Evolutionary conservation across 768 basidiomycete species (phyloP).

Genomic region (Tricholomella constricta): DNA sequence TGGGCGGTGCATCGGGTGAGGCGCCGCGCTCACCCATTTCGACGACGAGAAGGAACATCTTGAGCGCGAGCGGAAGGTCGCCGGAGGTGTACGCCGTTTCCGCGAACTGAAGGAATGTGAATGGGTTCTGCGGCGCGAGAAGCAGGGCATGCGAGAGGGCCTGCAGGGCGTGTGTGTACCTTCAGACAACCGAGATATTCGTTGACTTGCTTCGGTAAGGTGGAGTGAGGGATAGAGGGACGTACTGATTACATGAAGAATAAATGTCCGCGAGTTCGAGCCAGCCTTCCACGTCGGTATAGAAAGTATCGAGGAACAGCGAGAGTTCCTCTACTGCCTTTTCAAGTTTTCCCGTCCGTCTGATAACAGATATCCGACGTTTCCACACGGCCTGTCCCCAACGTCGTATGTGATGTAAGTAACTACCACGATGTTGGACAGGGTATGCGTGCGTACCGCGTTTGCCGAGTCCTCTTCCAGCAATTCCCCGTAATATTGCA

Average conservation of each 20-base stretch:
- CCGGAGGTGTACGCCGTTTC: constrained; percentile 85
- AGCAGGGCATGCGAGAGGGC: constrained; percentile 81
- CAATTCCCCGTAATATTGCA: constrained; percentile 66
- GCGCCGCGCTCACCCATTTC: constrained; percentile 74
- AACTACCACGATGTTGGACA: neutral
- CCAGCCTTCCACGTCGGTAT: constrained; percentile 89
- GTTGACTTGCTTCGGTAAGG: too few relatives aligned
- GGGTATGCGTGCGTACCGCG: constrained; percentile 49
- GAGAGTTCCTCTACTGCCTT: constrained; percentile 72
- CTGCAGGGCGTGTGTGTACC: constrained; percentile 73
- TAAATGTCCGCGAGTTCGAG: constrained; percentile 84
- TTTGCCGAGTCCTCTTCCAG: constrained; percentile 69
- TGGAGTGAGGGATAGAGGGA: constrained; percentile 6
- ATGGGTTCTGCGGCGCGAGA: constrained; percentile 84
- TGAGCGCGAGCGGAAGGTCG: constrained; percentile 75
- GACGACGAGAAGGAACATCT: constrained; percentile 74
- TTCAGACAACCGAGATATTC: too few relatives aligned
- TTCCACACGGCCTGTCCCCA: constrained; percentile 82
- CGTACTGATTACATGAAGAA: constrained; percentile 72
- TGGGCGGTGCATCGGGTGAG: constrained; percentile 41
- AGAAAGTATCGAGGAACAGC: constrained; percentile 81
- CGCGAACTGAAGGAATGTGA: constrained; percentile 80
- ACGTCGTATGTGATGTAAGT: too few relatives aligned
- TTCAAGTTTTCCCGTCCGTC: constrained; percentile 62
- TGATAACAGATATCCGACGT: constrained; percentile 74